Evolutionary conservation across 768 basidiomycete species (phyloP).

Genomic region (Lactarius tabidus): DNA sequence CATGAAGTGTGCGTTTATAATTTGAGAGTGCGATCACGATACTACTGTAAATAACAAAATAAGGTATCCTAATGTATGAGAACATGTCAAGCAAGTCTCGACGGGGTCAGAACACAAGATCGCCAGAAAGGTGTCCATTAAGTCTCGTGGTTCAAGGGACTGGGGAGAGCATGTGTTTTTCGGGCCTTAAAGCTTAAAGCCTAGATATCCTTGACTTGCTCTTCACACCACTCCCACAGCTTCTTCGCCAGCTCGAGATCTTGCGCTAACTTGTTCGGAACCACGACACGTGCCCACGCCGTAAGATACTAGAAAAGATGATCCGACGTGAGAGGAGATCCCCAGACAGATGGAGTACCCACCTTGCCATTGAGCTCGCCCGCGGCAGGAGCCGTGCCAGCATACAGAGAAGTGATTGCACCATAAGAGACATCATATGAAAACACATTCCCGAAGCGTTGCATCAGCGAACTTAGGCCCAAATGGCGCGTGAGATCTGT

Average conservation of each 20-base stretch:
- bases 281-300: conserved; percentile 18
- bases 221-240: conserved; percentile 30
- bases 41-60: no score
- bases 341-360: neutral
- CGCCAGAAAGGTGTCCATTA: neutral
- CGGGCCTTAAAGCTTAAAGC: neutral
- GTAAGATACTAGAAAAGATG: conserved; percentile 15
- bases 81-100: no score
- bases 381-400: conserved; percentile 19
- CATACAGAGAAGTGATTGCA: conserved; percentile 21
- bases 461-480: neutral
- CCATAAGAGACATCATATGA: conserved; percentile 15
- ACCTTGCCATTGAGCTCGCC: conserved; percentile 16
- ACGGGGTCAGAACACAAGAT: neutral
- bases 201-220: conserved; percentile 17
- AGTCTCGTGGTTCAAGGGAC: neutral
- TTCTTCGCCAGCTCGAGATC: conserved; percentile 18
- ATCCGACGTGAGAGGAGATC: neutral
- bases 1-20: no score
- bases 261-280: conserved; percentile 10
- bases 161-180: neutral
- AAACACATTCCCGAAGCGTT: neutral
- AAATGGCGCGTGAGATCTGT: conserved; percentile 20
- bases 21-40: no score
- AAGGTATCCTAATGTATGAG: no score